phyloP scores from a whole-genome alignment of 257 asterid species.

The Nicotiana tabacum region DNA sequence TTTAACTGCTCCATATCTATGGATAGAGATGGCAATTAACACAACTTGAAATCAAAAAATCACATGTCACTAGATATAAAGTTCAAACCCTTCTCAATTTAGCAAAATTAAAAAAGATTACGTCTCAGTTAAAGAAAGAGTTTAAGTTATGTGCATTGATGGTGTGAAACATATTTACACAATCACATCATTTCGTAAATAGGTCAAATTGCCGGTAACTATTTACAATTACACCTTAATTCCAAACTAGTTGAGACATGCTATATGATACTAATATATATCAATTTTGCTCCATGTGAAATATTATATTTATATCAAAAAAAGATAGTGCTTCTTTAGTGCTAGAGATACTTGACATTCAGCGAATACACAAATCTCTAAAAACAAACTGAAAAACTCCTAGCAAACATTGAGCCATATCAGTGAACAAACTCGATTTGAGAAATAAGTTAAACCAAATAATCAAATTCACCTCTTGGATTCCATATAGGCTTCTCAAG shows the following conservation, averaged over 20 bases:
- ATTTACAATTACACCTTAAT: background rate
- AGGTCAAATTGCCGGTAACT: too few relatives aligned
- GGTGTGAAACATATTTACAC: too few relatives aligned
- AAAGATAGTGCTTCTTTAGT: background rate
- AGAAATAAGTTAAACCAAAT: background rate
- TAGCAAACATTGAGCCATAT: background rate
- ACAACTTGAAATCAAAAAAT: background rate
- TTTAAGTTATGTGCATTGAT: too few relatives aligned
- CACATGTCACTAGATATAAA: background rate
- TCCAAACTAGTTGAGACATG: background rate
- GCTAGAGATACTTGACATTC: background rate
- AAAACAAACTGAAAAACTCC: background rate
- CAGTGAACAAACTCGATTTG: background rate
- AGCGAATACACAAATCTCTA: background rate
- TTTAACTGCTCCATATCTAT: conserved; percentile 66
- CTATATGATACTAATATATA: background rate
- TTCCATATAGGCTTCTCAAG: conserved; percentile 55
- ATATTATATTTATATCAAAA: background rate
- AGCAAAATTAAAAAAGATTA: background rate
- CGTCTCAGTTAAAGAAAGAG: background rate
- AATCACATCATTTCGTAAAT: too few relatives aligned
- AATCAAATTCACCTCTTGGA: conserved; percentile 52
- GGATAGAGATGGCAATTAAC: background rate
- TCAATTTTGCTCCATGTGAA: background rate
- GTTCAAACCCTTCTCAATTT: background rate